Evolutionary conservation across 371 early-diverging fungal species (phyloP), one percentile per base, ranked within the genome.

Genomic region (Mortierella sp.): DNA sequence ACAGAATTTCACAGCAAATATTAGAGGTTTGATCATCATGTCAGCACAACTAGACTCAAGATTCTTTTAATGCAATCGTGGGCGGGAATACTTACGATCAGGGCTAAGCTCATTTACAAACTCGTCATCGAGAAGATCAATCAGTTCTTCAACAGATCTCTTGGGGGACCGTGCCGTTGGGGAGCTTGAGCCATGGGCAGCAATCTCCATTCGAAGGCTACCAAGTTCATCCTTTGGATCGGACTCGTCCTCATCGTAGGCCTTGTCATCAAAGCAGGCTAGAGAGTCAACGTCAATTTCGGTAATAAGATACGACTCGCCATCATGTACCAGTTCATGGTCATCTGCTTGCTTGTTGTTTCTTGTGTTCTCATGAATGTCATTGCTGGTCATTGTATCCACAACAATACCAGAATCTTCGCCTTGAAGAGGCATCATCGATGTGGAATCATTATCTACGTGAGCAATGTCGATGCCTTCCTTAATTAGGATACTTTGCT

Each of bases 51-150:
- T n/a, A n/a, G n/a, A n/a, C n/a, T n/a, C n/a, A n/a, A n/a, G n/a
- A n/a, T n/a, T n/a, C n/a, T n/a, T n/a, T n/a, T n/a, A n/a, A n/a
- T 60, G 28, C 13, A 60, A 60, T n/a, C 43, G 22, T n/a, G 40
- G 64, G 28, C 58, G 19, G 34, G 40, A 37, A 9, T 15, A 68
- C 68, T 61, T 68, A 68, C 68, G 61, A 53, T 68, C 68, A 60
- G 68, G 61, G 32, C 61, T 51, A 29, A 68, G 47, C 19, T 42
- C 61, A 29, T 68, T 49, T 23, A 66, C 54, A 51, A 67, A 60
- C 17, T 68, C 68, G 3, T 59, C 68, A 19, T 54, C 61, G 6
- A 49, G 43, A 34, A 68, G 26, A 15, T 68, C 61, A 10, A 68
- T 53, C 54, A 68, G 26, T 22, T 68, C 68, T 12, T 68, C 68